phyloP scores from a whole-genome alignment of 2,329 filamentous ascomycete genomes.

The Ascomycota sp. region DNA sequence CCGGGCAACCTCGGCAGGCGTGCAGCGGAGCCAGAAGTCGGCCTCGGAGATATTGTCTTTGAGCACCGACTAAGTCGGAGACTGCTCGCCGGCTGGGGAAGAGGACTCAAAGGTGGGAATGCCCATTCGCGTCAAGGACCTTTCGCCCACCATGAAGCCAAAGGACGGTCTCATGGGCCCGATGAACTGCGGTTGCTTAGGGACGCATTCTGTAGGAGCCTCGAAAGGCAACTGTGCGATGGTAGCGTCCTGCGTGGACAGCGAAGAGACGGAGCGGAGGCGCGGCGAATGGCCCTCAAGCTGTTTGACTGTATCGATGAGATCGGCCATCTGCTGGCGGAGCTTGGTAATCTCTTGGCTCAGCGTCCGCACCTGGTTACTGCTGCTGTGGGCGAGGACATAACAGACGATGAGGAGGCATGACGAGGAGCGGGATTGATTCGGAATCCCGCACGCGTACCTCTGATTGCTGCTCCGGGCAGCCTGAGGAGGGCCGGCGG shows the following conservation, averaged over 20 bases:
- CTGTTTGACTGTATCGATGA: conserved; percentile 9
- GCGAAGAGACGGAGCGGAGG: conserved; percentile 3
- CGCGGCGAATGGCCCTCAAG: conserved; percentile 6
- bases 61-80: conserved; percentile 3
- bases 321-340: conserved; percentile 10
- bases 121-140: conserved; percentile 15
- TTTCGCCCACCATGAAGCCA: conserved; percentile 14
- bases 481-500: conserved; percentile 5
- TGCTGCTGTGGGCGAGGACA: neutral
- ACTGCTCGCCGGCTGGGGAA: conserved; percentile 7
- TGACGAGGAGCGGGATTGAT: too few species aligned
- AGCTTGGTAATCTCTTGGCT: conserved; percentile 10
- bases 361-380: conserved; percentile 6
- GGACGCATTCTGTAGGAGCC: conserved; percentile 5
- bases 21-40: conserved; percentile 7
- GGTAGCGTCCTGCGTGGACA: conserved; percentile 3
- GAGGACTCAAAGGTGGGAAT: conserved; percentile 10
- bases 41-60: conserved; percentile 2
- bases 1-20: conserved; percentile 9
- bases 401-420: neutral
- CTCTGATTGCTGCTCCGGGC: conserved; percentile 6
- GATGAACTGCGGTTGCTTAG: conserved; percentile 15
- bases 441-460: too few species aligned
- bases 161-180: conserved; percentile 16
- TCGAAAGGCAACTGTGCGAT: conserved; percentile 4